Conservation (phyloP, 169 alveolate species). For the Plasmodium billcollinsi region DNA sequence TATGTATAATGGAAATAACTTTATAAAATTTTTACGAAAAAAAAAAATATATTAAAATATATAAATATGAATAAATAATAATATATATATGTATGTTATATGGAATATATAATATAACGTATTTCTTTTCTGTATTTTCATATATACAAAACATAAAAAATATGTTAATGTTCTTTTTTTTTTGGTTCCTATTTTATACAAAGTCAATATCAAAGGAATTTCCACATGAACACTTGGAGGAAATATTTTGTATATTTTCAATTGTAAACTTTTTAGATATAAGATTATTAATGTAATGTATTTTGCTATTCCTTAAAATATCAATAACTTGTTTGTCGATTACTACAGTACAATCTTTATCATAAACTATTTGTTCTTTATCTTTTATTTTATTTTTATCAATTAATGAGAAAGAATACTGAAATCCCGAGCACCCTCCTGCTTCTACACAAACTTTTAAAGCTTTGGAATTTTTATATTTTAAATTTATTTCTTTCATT, state of each 20-base stretch:
- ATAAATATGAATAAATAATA: too few species aligned
- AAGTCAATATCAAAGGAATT: constrained; percentile 82
- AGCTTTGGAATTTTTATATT: constrained; percentile 67
- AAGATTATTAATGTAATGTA: constrained; percentile 80
- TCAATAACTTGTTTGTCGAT: constrained; percentile 80
- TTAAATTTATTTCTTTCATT: constrained; percentile 69
- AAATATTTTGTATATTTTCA: constrained; percentile 81
- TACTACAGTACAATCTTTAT: constrained; percentile 72
- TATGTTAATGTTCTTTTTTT: background rate
- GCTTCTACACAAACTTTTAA: constrained; percentile 81
- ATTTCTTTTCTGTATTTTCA: too few species aligned
- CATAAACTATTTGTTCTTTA: constrained; percentile 77
- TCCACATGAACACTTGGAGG: constrained; percentile 86
- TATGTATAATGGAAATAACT: too few species aligned
- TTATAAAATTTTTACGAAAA: too few species aligned
- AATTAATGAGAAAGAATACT: constrained; percentile 80
- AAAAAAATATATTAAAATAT: too few species aligned
- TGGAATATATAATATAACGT: too few species aligned
- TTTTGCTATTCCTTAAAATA: constrained; percentile 78
- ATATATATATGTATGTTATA: too few species aligned
- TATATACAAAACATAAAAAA: background rate
- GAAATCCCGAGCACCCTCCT: constrained; percentile 89
- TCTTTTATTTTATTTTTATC: constrained; percentile 62
- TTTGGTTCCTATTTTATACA: background rate
- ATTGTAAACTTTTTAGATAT: constrained; percentile 82